Evolutionary conservation across 805 yeast genomes (phyloP), one percentile per base, ranked within the genome.

Genomic region (Wickerhamiella vanderwaltii): DNA sequence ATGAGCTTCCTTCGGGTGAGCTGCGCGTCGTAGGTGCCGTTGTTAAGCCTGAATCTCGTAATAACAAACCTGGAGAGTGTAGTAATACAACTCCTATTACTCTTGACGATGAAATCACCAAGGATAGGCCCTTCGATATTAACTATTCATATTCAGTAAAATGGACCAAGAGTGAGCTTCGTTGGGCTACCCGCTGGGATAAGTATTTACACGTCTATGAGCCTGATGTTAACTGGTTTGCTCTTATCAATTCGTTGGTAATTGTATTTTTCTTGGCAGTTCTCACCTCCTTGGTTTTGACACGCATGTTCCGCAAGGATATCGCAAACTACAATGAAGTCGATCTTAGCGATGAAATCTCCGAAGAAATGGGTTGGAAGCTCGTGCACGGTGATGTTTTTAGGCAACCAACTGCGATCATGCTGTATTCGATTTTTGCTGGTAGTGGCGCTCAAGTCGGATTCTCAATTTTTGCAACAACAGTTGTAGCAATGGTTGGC

Each of bases 121-220:
- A 68, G 16, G 57, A 56, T 11, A 75, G 70, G 26, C 70, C 77
- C 5, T 57, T 59, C 13, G 11, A n/a, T 4, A 30, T 16, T n/a
- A 57, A 68, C 15, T 91, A 75, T 64, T 73, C 94, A n/a, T 91
- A 91, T 62, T 77, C 91, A 2, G 91, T 88, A 15, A 64, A 58
- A 26, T 91, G 88, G 69, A 59, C 63, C 16, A 72, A 71, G 42
- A 79, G 88, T 6, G 68, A 66, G 5, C 82, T 91, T 2, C 74
- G 77, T 3, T 91, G 97, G 97, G 97, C 96, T 25, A 88, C 97
- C 2, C 77, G 98, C 65, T 91, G 98, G 98, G 98, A 91, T 61
- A 84, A 85, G 61, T 91, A 91, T 59, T 68, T 91, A 54, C 93
- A 84, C 53, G 91, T 82, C 18, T 81, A 78, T 58, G 94, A 84